A percentile compares a stretch with the other conserved stretches of the same genome.
These are phyloP conservation scores for Allantophomopsis cytisporea DNA, from an alignment of 2,329 filamentous ascomycete genomes.

Conservation along the genomic window DNA sequence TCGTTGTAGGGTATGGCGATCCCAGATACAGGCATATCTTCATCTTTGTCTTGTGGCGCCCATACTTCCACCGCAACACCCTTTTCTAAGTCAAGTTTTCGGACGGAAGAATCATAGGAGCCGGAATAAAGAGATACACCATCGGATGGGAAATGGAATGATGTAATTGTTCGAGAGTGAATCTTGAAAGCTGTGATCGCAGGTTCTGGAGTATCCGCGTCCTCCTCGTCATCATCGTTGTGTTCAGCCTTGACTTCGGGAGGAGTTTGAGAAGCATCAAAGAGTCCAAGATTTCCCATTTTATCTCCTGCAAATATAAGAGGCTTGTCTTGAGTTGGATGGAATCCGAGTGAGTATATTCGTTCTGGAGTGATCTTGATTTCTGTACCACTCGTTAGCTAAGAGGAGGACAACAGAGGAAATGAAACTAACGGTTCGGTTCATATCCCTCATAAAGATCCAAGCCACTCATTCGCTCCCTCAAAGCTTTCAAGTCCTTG, in stretches of 20 bases:
- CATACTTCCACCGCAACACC: slow-evolving; percentile 72
- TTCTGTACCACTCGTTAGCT: slow-evolving; percentile 29
- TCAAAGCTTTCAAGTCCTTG: slow-evolving; percentile 56
- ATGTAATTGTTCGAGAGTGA: slow-evolving; percentile 77
- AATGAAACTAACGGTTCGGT: slow-evolving; percentile 49
- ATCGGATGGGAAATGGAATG: slow-evolving; percentile 66
- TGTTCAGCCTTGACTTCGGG: slow-evolving; percentile 37
- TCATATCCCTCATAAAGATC: slow-evolving; percentile 73
- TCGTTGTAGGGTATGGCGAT: slow-evolving; percentile 65
- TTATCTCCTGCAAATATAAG: slow-evolving; percentile 93
- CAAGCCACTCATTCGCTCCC: slow-evolving; percentile 65
- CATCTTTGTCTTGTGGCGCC: slow-evolving; percentile 53
- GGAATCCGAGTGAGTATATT: slow-evolving; percentile 77
- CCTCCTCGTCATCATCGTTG: slow-evolving; percentile 53
- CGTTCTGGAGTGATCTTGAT: slow-evolving; percentile 87
- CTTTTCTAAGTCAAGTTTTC: slow-evolving; percentile 72
- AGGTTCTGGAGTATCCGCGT: slow-evolving; percentile 53
- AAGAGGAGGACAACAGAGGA: not conserved
- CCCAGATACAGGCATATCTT: slow-evolving; percentile 71
- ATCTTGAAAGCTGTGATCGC: slow-evolving; percentile 83
- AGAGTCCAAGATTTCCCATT: slow-evolving; percentile 77
- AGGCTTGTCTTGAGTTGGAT: slow-evolving; percentile 75
- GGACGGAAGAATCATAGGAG: slow-evolving; percentile 87
- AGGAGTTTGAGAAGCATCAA: slow-evolving; percentile 68
- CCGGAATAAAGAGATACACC: slow-evolving; percentile 66